A percentile compares a stretch with the other conserved stretches of the same genome.
Conservation (phyloP, 257 asterid genomes). For the Knoxia roxburghii region DNA sequence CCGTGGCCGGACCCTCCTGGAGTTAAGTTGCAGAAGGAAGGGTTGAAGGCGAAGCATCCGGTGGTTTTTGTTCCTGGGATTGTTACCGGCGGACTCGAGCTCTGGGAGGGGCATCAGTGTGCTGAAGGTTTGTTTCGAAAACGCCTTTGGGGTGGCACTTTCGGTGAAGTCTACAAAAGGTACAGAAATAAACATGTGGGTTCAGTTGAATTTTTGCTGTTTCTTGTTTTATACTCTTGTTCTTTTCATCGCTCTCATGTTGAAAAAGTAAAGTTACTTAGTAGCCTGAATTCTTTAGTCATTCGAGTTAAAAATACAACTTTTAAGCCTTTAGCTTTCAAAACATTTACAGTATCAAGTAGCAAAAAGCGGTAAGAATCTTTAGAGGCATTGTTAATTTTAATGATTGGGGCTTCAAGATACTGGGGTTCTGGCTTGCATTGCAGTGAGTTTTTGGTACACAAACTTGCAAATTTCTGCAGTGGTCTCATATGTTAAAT, state of each 20-base stretch:
- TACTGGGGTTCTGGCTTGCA: neutral
- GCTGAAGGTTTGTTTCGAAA: constrained; percentile 85
- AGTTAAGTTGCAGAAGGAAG: constrained; percentile 62
- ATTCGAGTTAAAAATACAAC: too few species aligned
- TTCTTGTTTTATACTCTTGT: neutral
- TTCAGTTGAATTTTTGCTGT: neutral
- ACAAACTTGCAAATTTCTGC: neutral
- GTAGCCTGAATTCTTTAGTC: too few species aligned
- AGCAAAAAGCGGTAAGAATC: too few species aligned
- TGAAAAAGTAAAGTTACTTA: too few species aligned
- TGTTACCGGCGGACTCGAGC: constrained; percentile 89
- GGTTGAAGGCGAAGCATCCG: constrained; percentile 74
- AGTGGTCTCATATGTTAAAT: neutral
- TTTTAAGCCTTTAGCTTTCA: too few species aligned
- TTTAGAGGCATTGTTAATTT: too few species aligned
- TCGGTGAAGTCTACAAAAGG: constrained; percentile 84
- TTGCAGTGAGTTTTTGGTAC: neutral
- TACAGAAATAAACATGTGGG: neutral
- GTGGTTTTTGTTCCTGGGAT: constrained; percentile 92
- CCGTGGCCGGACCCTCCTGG: constrained; percentile 87
- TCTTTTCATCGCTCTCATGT: too few species aligned
- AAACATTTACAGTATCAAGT: too few species aligned
- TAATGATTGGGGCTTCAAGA: neutral
- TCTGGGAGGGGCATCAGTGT: constrained; percentile 90
- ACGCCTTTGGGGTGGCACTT: constrained; percentile 93